These are phyloP conservation scores for Chaetomium globosum DNA, from an alignment of 2,329 filamentous ascomycete genomes.

Conservation along the genomic window DNA sequence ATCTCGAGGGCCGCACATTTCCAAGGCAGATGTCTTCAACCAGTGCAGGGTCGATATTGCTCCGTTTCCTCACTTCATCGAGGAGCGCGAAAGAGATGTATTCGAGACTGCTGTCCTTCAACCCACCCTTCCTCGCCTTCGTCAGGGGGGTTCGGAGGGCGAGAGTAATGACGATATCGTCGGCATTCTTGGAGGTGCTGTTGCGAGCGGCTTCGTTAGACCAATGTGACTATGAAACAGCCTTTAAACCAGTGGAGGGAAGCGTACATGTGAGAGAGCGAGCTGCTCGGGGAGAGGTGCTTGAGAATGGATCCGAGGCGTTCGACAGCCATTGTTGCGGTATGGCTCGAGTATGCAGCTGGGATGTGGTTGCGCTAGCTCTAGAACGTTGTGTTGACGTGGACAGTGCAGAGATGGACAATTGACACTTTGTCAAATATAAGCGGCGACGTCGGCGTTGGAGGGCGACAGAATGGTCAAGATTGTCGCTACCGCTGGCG, in stretches of 20 bases:
- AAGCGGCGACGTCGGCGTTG: conserved; percentile 6
- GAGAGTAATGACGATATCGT: conserved; percentile 95
- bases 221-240: no score
- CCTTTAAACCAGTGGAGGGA: no score
- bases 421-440: conserved; percentile 18
- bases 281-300: conserved; percentile 76
- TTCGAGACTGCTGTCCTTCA: conserved; percentile 93
- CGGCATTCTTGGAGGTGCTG: conserved; percentile 88
- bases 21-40: conserved; percentile 91
- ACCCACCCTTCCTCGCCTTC: conserved; percentile 87
- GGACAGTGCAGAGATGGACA: neutral
- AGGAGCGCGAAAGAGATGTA: conserved; percentile 81
- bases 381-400: neutral
- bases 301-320: conserved; percentile 84
- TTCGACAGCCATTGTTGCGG: conserved; percentile 72
- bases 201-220: conserved; percentile 13
- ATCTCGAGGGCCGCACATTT: conserved; percentile 64
- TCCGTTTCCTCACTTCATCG: conserved; percentile 71
- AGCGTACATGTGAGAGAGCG: conserved; percentile 75
- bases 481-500: conserved; percentile 44
- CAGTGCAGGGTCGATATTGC: conserved; percentile 75
- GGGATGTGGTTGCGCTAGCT: neutral
- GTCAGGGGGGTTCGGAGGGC: conserved; percentile 85
- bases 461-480: neutral
- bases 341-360: neutral